phyloP scores from a whole-genome alignment of 164 flowering plant species.

The Nymphaea thermarum region DNA sequence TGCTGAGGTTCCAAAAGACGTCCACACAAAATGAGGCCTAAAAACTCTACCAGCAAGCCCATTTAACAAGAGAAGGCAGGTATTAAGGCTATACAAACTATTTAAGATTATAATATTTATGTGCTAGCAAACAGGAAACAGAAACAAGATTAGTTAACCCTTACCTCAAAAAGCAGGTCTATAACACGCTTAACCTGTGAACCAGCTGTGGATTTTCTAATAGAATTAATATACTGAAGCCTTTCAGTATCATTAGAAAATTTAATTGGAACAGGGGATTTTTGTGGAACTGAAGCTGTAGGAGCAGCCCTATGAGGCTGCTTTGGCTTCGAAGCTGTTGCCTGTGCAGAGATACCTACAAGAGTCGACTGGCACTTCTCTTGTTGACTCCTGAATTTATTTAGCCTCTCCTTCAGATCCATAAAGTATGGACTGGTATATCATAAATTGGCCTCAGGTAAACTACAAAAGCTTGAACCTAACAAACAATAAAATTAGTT shows the following conservation, averaged over 20 bases:
- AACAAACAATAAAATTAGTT: too few species aligned
- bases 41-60: too few species aligned
- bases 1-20: too few species aligned
- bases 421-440: constrained; percentile 6
- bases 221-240: constrained; percentile 38
- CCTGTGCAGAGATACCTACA: constrained; percentile 23
- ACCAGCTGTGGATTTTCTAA: constrained; percentile 51
- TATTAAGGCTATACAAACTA: too few species aligned
- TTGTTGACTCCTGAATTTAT: constrained; percentile 51
- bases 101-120: background rate
- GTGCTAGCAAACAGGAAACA: background rate
- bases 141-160: background rate
- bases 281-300: constrained; percentile 7
- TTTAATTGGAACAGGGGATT: constrained; percentile 31
- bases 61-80: too few species aligned
- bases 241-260: constrained; percentile 29
- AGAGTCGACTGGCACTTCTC: constrained; percentile 52
- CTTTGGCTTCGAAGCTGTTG: constrained; percentile 21
- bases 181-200: constrained; percentile 72
- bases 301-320: constrained; percentile 17
- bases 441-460: background rate
- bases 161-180: constrained; percentile 45
- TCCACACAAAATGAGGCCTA: too few species aligned
- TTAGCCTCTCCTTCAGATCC: constrained; percentile 38
- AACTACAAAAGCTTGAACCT: too few species aligned